Conservation (phyloP, 1,284 basidiomycete species). For the Phlebopus sp. region DNA sequence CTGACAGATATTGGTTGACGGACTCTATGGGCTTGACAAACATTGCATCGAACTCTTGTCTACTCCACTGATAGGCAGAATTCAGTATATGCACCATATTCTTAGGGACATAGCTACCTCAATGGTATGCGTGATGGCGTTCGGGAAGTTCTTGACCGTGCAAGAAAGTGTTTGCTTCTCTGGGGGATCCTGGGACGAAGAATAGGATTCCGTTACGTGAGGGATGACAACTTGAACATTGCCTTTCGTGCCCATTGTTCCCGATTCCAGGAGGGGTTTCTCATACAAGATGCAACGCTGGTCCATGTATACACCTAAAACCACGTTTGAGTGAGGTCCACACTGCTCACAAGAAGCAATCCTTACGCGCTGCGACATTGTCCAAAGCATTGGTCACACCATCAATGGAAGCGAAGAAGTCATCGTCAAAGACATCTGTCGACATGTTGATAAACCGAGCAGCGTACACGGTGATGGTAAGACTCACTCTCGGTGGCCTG, state of each 20-base stretch:
- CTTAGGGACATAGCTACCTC: constrained; percentile 52
- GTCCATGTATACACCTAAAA: constrained; percentile 93
- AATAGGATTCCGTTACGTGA: constrained; percentile 95
- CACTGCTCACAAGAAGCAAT: not conserved
- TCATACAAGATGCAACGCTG: constrained; percentile 96
- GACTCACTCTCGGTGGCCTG: constrained; percentile 85
- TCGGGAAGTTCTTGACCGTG: constrained; percentile 99
- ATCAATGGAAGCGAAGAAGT: constrained; percentile 87
- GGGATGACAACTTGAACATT: constrained; percentile 98
- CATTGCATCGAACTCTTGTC: constrained; percentile 88
- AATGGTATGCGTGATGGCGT: constrained; percentile 98
- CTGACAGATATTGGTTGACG: constrained; percentile 95
- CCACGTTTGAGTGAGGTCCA: constrained; percentile 6
- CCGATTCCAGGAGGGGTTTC: constrained; percentile 96
- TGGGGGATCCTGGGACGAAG: constrained; percentile 97
- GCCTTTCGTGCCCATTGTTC: constrained; percentile 97
- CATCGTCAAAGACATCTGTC: constrained; percentile 84
- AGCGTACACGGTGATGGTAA: constrained; percentile 3
- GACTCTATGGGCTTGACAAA: constrained; percentile 95
- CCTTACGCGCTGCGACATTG: constrained; percentile 90
- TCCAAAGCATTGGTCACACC: constrained; percentile 99
- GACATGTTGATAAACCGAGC: constrained; percentile 5
- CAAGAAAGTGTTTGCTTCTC: constrained; percentile 98
- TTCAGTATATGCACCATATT: not conserved
- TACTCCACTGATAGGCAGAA: constrained; percentile 74